Conservation (phyloP, 1,139 yeast species). For the Geotrichum candidum region DNA sequence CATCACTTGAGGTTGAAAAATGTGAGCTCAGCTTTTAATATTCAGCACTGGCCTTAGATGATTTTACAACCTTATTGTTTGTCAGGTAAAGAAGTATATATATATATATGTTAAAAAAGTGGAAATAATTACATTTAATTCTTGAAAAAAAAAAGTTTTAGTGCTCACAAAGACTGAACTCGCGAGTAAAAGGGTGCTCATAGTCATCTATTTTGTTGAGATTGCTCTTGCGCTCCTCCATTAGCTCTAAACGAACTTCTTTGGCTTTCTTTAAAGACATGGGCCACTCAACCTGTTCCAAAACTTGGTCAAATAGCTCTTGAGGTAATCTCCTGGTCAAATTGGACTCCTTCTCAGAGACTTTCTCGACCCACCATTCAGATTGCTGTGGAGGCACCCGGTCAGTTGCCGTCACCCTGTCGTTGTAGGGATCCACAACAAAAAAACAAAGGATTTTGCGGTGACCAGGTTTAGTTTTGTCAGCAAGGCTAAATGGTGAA, state of each 20-base stretch:
- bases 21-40: no score
- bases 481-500: constrained; percentile 39
- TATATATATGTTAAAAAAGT: no score
- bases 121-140: no score
- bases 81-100: no score
- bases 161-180: constrained; percentile 37
- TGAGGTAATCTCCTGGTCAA: constrained; percentile 15
- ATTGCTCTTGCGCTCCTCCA: constrained; percentile 34
- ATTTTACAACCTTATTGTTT: no score
- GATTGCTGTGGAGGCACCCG: constrained; percentile 42
- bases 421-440: constrained; percentile 39
- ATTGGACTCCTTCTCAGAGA: not conserved
- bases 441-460: constrained; percentile 42
- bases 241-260: constrained; percentile 32
- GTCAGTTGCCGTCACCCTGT: constrained; percentile 33
- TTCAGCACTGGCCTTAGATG: no score
- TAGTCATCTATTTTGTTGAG: constrained; percentile 18
- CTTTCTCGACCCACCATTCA: constrained; percentile 33
- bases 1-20: no score
- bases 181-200: constrained; percentile 24
- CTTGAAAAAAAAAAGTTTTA: constrained; percentile 17
- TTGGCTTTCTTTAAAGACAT: constrained; percentile 32
- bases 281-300: constrained; percentile 25
- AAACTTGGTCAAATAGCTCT: constrained; percentile 21
- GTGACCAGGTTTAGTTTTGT: constrained; percentile 38